These are phyloP conservation scores for Albugo candida DNA, from an alignment of 352 stramenopile species.

Conservation along the genomic window DNA sequence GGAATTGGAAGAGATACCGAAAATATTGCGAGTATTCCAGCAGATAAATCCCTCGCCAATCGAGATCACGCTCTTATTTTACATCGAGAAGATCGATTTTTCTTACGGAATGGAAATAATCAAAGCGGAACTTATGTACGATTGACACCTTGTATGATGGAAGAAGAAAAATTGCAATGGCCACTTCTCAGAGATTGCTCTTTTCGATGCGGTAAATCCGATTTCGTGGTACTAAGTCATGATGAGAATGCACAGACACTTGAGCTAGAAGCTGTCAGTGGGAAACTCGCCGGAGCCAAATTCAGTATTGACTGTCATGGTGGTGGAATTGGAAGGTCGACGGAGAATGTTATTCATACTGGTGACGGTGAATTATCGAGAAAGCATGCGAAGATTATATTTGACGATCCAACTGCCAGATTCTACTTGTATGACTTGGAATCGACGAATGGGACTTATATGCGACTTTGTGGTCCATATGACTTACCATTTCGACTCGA, in stretches of 20 bases:
- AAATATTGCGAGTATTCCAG: slow-evolving; percentile 51
- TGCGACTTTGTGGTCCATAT: slow-evolving; percentile 89
- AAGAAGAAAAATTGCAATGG: slow-evolving; percentile 60
- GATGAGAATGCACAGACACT: slow-evolving; percentile 30
- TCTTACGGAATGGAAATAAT: slow-evolving; percentile 21
- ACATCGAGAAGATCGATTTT: slow-evolving; percentile 40
- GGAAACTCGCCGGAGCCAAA: slow-evolving; percentile 39
- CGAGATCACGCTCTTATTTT: slow-evolving; percentile 36
- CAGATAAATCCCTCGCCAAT: slow-evolving; percentile 35
- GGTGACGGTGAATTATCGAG: slow-evolving; percentile 90
- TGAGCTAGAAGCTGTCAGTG: slow-evolving; percentile 30
- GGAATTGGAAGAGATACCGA: slow-evolving; percentile 24
- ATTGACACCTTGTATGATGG: slow-evolving; percentile 15
- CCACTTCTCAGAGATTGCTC: slow-evolving; percentile 30
- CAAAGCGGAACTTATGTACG: slow-evolving; percentile 47
- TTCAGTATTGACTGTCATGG: slow-evolving; percentile 78
- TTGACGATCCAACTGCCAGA: slow-evolving; percentile 49
- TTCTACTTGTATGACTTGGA: slow-evolving; percentile 76
- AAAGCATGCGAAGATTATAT: slow-evolving; percentile 87
- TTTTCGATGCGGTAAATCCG: slow-evolving; percentile 65
- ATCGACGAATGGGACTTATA: slow-evolving; percentile 89
- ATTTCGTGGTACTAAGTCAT: slow-evolving; percentile 46
- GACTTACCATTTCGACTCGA: slow-evolving; percentile 81
- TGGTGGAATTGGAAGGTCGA: slow-evolving; percentile 64
- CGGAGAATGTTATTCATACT: slow-evolving; percentile 83